Conservation (phyloP, 495 filamentous ascomycete genomes). For the Thozetella sp. region DNA sequence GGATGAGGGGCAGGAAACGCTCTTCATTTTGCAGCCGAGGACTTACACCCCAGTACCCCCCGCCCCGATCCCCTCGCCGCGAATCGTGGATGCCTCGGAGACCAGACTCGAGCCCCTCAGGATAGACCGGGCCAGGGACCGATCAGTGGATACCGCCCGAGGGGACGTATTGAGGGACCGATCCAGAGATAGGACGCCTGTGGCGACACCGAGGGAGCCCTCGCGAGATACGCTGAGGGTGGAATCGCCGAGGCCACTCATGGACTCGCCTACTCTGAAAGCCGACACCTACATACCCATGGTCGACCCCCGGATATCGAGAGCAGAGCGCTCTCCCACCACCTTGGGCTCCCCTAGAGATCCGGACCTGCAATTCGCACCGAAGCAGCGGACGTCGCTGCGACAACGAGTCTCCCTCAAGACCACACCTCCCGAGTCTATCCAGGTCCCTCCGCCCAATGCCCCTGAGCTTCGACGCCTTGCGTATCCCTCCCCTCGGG, state of each 20-base stretch:
- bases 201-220: background rate
- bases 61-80: conserved; percentile 46
- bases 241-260: background rate
- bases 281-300: background rate
- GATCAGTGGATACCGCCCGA: background rate
- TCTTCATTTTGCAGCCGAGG: conserved; percentile 52
- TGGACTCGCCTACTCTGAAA: background rate
- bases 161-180: background rate
- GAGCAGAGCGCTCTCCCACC: background rate
- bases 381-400: conserved; percentile 40
- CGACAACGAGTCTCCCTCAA: conserved; percentile 51
- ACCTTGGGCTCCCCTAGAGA: background rate
- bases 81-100: conserved; percentile 16
- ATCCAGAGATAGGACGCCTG: background rate
- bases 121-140: background rate
- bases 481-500: conserved; percentile 23
- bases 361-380: conserved; percentile 20
- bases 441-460: conserved; percentile 41
- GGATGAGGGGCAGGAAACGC: conserved; percentile 25
- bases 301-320: background rate
- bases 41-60: conserved; percentile 56
- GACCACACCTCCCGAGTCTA: conserved; percentile 40
- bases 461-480: conserved; percentile 27
- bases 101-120: background rate
- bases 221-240: background rate